A percentile compares a stretch with the other conserved stretches of the same genome.
Evolutionary conservation across 208 protist genomes (phyloP).

Genomic region (Leishmania aethiopica): DNA sequence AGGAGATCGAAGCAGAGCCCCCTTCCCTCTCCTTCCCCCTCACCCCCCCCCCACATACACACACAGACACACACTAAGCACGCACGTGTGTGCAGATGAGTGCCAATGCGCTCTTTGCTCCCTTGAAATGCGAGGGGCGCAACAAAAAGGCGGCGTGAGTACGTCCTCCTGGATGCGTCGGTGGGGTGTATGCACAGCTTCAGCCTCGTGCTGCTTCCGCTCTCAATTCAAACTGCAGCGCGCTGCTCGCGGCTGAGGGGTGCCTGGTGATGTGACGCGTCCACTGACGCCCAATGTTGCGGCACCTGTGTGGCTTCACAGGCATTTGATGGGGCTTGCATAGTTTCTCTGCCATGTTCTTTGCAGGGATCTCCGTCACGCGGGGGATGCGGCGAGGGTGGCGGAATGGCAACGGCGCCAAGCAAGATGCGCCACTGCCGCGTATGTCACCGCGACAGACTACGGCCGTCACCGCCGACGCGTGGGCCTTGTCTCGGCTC

Average conservation of each 20-base stretch:
- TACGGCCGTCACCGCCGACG: background rate
- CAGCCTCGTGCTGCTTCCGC: background rate
- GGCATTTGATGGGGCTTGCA: background rate
- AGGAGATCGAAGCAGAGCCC: background rate
- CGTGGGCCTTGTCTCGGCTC: background rate
- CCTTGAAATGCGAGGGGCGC: background rate
- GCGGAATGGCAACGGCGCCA: constrained; percentile 14
- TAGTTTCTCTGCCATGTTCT: constrained; percentile 6
- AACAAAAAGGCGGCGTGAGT: too few species aligned
- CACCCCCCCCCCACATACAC: background rate
- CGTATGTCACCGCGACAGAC: too few species aligned
- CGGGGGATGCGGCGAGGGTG: background rate
- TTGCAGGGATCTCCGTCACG: background rate
- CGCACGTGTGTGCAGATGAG: background rate
- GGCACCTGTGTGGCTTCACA: constrained; percentile 5
- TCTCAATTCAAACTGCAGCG: background rate
- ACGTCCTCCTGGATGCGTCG: background rate
- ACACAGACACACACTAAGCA: background rate
- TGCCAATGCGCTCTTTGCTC: background rate
- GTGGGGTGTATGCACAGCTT: background rate
- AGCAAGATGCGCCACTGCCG: constrained; percentile 7
- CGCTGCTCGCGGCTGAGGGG: background rate
- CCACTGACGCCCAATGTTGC: too few species aligned
- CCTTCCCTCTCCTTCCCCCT: background rate
- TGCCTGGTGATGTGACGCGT: too few species aligned